A percentile compares a stretch with the other conserved stretches of the same genome.
Evolutionary conservation across 306 rosid genomes (phyloP).

Genomic region (Amphicarpaea edgeworthii): DNA sequence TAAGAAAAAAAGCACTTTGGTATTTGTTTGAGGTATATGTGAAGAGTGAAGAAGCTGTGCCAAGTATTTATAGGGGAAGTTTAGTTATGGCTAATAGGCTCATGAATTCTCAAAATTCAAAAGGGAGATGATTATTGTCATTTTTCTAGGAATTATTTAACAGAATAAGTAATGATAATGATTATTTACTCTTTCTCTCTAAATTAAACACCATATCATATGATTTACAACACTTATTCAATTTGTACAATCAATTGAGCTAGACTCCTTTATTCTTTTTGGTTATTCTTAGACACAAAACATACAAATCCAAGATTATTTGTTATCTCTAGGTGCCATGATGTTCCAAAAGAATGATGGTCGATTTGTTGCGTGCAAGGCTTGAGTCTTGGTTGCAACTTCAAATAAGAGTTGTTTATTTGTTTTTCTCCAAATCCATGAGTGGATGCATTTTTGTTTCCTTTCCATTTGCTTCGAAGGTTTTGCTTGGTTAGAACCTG

Average conservation of each 20-base stretch:
- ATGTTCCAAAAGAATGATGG: slow-evolving; percentile 20
- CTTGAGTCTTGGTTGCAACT: slow-evolving; percentile 37
- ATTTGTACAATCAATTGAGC: too few relatives aligned
- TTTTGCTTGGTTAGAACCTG: background rate
- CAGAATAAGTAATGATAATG: slow-evolving; percentile 7
- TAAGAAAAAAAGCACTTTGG: slow-evolving; percentile 44
- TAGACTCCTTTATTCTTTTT: too few relatives aligned
- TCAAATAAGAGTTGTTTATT: background rate
- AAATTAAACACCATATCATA: too few relatives aligned
- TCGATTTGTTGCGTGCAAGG: slow-evolving; percentile 49
- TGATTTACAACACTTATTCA: too few relatives aligned
- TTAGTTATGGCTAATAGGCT: slow-evolving; percentile 10
- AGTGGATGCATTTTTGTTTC: slow-evolving; percentile 29
- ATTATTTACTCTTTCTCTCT: background rate
- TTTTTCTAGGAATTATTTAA: slow-evolving; percentile 22
- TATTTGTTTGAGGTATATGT: slow-evolving; percentile 43
- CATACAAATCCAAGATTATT: slow-evolving; percentile 23
- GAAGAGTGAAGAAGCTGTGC: slow-evolving; percentile 34
- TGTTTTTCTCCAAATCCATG: slow-evolving; percentile 42
- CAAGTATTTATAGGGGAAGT: slow-evolving; percentile 48
- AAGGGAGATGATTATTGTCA: background rate
- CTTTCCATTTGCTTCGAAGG: slow-evolving; percentile 35
- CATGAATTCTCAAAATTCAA: slow-evolving; percentile 33
- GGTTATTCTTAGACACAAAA: slow-evolving; percentile 12
- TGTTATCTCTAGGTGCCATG: slow-evolving; percentile 33